phyloP scores from a whole-genome alignment of 257 asterid genomes.

The Eucommia ulmoides region DNA sequence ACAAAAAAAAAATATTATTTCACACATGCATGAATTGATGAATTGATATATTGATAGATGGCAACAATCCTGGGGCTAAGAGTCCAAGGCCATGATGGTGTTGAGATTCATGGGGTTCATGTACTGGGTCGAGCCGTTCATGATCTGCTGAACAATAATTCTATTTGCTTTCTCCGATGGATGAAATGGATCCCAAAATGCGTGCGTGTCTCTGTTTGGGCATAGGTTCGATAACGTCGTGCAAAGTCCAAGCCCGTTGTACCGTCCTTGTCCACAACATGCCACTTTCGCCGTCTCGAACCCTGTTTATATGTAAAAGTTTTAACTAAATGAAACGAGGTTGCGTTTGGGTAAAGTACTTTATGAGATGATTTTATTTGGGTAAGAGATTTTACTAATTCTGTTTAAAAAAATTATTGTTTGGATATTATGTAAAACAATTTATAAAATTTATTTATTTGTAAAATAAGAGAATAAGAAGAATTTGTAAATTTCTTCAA shows the following conservation, averaged over 20 bases:
- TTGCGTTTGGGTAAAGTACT: too few species aligned
- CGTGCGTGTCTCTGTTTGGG: constrained; percentile 45
- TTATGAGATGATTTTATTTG: too few species aligned
- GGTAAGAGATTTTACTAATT: too few species aligned
- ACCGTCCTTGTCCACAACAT: constrained; percentile 95
- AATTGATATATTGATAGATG: not conserved
- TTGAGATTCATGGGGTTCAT: constrained; percentile 89
- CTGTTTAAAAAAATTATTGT: too few species aligned
- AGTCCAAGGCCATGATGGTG: constrained; percentile 45
- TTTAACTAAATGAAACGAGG: too few species aligned
- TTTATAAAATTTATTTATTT: too few species aligned
- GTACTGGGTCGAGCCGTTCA: constrained; percentile 33
- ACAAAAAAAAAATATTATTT: too few species aligned
- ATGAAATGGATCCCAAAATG: constrained; percentile 83
- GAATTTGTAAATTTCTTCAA: too few species aligned
- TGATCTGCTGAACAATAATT: constrained; percentile 49
- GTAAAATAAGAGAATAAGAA: too few species aligned
- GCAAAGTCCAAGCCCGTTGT: constrained; percentile 82
- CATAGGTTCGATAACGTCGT: constrained; percentile 60
- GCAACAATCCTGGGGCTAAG: constrained; percentile 11
- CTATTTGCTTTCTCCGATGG: constrained; percentile 78
- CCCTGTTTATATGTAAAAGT: too few species aligned
- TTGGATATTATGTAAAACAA: too few species aligned
- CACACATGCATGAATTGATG: not conserved
- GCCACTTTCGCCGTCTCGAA: constrained; percentile 61